These are phyloP conservation scores for Myriangium duriaei DNA, from an alignment of 2,329 filamentous ascomycete genomes.

Conservation along the genomic window DNA sequence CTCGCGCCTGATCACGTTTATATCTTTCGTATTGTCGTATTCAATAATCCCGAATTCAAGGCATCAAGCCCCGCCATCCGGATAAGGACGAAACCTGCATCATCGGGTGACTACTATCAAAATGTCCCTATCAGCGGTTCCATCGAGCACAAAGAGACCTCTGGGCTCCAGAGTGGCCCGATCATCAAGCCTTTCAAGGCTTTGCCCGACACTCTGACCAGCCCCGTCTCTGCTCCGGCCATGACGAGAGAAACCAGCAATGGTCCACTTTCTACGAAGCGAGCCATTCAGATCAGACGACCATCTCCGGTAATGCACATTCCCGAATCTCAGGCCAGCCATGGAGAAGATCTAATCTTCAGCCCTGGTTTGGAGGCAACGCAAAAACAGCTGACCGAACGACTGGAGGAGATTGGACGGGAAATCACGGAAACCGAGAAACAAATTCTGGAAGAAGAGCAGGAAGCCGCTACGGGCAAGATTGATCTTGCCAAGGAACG, in stretches of 20 bases:
- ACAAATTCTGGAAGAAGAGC: conserved; percentile 51
- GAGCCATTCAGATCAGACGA: conserved; percentile 60
- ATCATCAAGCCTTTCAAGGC: conserved; percentile 12
- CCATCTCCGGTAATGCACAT: conserved; percentile 46
- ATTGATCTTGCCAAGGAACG: conserved; percentile 56
- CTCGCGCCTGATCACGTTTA: conserved; percentile 81
- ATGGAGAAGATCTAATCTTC: conserved; percentile 25
- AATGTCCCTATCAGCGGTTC: conserved; percentile 21
- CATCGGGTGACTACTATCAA: conserved; percentile 32
- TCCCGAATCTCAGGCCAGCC: conserved; percentile 24
- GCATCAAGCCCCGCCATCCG: conserved; percentile 77
- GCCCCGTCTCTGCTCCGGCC: conserved; percentile 33
- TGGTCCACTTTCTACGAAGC: conserved; percentile 41
- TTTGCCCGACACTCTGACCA: conserved; percentile 8
- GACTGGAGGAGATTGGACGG: conserved; percentile 64
- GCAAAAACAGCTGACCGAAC: conserved; percentile 66
- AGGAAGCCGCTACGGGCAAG: conserved; percentile 35
- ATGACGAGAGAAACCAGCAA: conserved; percentile 55
- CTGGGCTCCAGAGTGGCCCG: conserved; percentile 14
- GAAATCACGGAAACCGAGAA: conserved; percentile 71
- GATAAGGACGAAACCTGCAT: conserved; percentile 51
- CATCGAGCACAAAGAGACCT: conserved; percentile 37
- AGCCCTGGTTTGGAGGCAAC: conserved; percentile 43
- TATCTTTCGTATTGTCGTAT: conserved; percentile 82
- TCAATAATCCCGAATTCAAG: conserved; percentile 85